Base-by-base conservation (phyloP, 495 filamentous ascomycete species). In the Hyaloscypha finlandica region DNA sequence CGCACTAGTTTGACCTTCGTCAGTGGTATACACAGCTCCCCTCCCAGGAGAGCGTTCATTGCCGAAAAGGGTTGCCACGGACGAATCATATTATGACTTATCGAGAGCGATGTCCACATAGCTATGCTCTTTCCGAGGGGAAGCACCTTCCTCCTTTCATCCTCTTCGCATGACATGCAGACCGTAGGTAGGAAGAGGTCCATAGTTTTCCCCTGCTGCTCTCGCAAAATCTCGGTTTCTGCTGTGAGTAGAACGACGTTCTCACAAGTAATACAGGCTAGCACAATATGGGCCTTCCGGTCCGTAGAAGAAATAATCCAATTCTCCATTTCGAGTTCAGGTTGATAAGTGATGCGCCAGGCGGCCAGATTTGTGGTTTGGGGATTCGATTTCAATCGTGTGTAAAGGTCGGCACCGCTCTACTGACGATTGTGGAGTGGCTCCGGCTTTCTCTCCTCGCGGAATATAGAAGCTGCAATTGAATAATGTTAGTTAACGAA, bases 241-340 rank as follows among this genome's bases (percentile, higher is more conserved):
- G 30, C 31, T 32, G 32, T 19, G 58, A 61, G 58, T 29, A 61
- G 58, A 61, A 42, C 37, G 58, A 61, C 33, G 22, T 61, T 61
- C 35, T 61, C 58, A 35, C 58, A 61, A 29, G 58, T 61, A 35
- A 61, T 61, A 61, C 58, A 61, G 30, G 58, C 58, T 37, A 61
- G 58, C 9, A 61, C 58, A 35, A 61, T 61, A 35, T 61, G 58
- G 30, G 58, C 31, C 35, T 61, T 35, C 58, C 53, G 19, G 42
- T 37, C 33, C 33, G 33, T 37, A 37, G 42, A 19, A 9, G 42
- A 45, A 45, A 19, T 45, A 19, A 12, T 9, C 42, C 42, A 45
- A 19, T 45, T 45, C 42, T 45, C 42, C 42, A 45, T 45, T 45
- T 45, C 42, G 42, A 45, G 42, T 45, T 45, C 42, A 45, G 42